A percentile compares a stretch with the other conserved stretches of the same genome.
Conservation (phyloP, 2,329 filamentous ascomycete species). For the Alternaria arbusti region DNA sequence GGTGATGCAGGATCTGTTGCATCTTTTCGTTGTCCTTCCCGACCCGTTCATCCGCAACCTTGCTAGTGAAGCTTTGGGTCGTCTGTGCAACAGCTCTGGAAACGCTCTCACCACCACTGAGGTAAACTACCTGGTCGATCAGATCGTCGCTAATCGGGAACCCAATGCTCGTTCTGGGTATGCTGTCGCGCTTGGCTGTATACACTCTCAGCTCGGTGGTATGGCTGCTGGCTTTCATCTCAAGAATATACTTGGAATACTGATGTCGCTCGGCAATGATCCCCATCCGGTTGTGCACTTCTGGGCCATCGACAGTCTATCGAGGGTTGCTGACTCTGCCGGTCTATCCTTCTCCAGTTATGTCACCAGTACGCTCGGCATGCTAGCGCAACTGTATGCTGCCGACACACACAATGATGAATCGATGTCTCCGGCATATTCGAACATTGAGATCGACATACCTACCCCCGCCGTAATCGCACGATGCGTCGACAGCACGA, state of each 20-base stretch:
- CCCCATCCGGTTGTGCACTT: constrained; percentile 95
- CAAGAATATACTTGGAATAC: constrained; percentile 94
- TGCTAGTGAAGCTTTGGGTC: constrained; percentile 83
- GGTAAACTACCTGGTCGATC: constrained; percentile 91
- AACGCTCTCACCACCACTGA: constrained; percentile 88
- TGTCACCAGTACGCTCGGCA: constrained; percentile 87
- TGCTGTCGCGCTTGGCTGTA: constrained; percentile 89
- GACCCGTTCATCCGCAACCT: constrained; percentile 87
- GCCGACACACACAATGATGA: constrained; percentile 91
- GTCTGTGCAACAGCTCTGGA: constrained; percentile 83
- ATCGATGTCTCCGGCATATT: constrained; percentile 77
- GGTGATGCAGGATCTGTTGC: constrained; percentile 70
- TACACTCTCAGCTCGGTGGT: constrained; percentile 93
- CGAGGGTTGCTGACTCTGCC: constrained; percentile 86
- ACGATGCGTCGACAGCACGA: constrained; percentile 89
- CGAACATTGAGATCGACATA: constrained; percentile 87
- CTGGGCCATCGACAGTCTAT: constrained; percentile 90
- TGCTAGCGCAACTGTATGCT: constrained; percentile 91
- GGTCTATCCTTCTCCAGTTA: constrained; percentile 91
- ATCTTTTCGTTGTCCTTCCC: constrained; percentile 79
- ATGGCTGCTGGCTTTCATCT: constrained; percentile 97
- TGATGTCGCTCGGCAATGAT: constrained; percentile 98
- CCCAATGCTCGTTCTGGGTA: constrained; percentile 93
- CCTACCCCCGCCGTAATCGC: constrained; percentile 83
- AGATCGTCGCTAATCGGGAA: constrained; percentile 91